Evolutionary conservation across 371 early-diverging fungal species (phyloP), one percentile per base, ranked within the genome.

Genomic region (Phascolomyces articulosus): DNA sequence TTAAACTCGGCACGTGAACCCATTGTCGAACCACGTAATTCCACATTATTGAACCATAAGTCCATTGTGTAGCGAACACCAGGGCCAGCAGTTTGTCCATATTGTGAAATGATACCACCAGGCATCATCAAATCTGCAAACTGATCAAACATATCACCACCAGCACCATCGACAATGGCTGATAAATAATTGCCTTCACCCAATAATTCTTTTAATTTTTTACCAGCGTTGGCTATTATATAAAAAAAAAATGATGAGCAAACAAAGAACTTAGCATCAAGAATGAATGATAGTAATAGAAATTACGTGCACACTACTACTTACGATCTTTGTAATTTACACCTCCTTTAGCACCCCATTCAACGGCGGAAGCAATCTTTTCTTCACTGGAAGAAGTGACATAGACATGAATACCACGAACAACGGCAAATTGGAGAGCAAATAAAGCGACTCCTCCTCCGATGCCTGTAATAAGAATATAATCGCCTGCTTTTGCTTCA

Each of bases 371-470:
- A 41, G 75, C 41, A 40, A 92, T 87, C 77, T 92, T 92, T 38
- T 76, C 79, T 3, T 77, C 77, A 31, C 80, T 83, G n/a, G 88
- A 87, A 11, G 89, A 89, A 4, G 91, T 91, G 48, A 92, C 92
- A 68, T 81, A 90, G 7, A 89, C 90, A 58, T 87, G 79, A 21
- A 90, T 90, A 18, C 90, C 91, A 9, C 71, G 78, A 27, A 89
- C 87, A 13, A 90, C 82, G 23, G 86, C 84, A 66, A 92, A 88
- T 58, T 87, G 85, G 29, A 92, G 69, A 7, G 89, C 90, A 68
- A 83, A 78, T 27, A 91, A 64, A 0, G 92, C 92, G 41, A 92
- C 92, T 55, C 92, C 92, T 48, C 92, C 92, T 24, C 87, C 90
- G 67, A 92, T 90, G 34, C 92, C 92, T 21, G 91, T 84, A 56